phyloP scores from a whole-genome alignment of 441 rosid species.

The Euphorbia celastroides region DNA sequence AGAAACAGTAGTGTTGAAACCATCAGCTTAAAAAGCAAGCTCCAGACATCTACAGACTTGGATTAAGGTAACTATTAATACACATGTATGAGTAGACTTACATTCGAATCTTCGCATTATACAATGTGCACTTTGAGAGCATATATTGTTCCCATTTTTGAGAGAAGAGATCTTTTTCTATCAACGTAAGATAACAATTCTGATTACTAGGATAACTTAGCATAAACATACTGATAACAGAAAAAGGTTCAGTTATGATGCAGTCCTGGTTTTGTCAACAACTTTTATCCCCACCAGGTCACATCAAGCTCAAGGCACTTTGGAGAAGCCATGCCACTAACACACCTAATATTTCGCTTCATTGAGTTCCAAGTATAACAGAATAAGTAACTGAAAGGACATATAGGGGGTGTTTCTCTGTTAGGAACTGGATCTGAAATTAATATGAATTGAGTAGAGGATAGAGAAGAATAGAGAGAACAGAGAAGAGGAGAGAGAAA shows the following conservation, averaged over 20 bases:
- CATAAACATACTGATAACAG: background rate
- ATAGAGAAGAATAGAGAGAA: too few relatives aligned
- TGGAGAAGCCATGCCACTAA: background rate
- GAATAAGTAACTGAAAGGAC: background rate
- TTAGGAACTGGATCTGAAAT: too few relatives aligned
- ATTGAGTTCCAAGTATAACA: background rate
- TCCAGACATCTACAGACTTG: background rate
- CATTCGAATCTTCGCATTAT: background rate
- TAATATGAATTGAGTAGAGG: too few relatives aligned
- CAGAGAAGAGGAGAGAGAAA: too few relatives aligned
- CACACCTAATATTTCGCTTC: background rate
- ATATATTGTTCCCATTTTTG: too few relatives aligned
- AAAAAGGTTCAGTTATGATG: background rate
- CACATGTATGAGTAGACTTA: background rate
- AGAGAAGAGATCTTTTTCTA: too few relatives aligned
- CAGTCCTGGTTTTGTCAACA: background rate
- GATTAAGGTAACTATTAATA: background rate
- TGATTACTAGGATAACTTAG: background rate
- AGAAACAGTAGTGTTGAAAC: background rate
- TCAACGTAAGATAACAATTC: background rate
- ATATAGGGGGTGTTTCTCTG: too few relatives aligned
- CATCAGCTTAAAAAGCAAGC: background rate
- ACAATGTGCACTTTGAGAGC: background rate
- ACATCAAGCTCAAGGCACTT: background rate
- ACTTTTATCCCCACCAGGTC: background rate